Evolutionary conservation across 345 rosid species (phyloP).

Genomic region (Syzygium jambos): DNA sequence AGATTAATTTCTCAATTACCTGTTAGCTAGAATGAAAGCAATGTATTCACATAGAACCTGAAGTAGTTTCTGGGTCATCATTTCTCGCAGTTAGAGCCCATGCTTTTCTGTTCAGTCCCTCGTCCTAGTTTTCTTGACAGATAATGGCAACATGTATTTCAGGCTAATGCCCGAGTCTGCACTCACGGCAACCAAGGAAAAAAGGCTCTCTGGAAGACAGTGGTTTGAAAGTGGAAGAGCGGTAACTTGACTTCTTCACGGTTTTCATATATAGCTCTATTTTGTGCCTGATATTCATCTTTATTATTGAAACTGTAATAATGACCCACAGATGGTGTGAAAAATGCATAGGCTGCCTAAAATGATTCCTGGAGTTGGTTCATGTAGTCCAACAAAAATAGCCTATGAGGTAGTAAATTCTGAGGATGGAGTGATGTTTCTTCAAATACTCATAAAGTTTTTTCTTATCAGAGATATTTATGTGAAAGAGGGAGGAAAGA

Average conservation of each 20-base stretch:
- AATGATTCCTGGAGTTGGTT: neutral
- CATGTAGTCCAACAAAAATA: neutral
- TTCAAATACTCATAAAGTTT: neutral
- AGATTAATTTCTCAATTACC: neutral
- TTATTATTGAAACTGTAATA: neutral
- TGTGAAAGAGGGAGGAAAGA: neutral
- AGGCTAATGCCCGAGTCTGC: conserved; percentile 95
- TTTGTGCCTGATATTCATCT: neutral
- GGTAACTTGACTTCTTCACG: conserved; percentile 18
- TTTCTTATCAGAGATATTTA: neutral
- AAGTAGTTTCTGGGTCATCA: neutral
- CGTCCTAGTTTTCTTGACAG: neutral
- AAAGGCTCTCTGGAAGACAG: conserved; percentile 84
- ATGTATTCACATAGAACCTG: neutral
- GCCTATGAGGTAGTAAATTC: neutral
- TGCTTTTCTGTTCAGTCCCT: neutral
- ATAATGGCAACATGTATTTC: neutral
- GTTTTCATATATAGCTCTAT: neutral
- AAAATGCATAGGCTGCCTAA: neutral
- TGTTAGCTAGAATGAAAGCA: neutral
- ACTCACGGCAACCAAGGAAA: conserved; percentile 67
- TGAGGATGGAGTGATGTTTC: neutral
- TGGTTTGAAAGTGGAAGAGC: conserved; percentile 92
- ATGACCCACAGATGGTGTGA: neutral
- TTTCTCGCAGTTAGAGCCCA: neutral